phyloP scores from a whole-genome alignment of 805 yeast genomes.

The Cyberlindnera xishuangbannaensis region DNA sequence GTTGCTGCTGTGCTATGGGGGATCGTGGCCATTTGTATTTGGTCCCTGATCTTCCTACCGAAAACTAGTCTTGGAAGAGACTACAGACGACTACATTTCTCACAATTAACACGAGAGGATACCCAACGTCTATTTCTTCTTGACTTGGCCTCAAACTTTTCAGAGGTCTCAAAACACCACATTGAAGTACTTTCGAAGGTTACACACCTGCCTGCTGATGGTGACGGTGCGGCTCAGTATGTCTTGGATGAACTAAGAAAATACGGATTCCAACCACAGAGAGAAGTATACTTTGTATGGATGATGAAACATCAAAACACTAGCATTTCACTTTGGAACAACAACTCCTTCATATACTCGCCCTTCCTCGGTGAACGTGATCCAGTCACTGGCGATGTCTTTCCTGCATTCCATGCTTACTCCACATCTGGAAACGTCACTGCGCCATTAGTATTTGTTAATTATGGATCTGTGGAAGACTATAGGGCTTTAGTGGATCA shows the following conservation, averaged over 20 bases:
- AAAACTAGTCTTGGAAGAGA: slow-evolving; percentile 81
- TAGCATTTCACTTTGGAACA: slow-evolving; percentile 30
- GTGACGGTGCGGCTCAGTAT: slow-evolving; percentile 38
- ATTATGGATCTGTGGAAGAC: slow-evolving; percentile 55
- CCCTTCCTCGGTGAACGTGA: slow-evolving; percentile 45
- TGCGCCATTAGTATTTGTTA: slow-evolving; percentile 50
- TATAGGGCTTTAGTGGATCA: slow-evolving; percentile 36
- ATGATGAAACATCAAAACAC: slow-evolving; percentile 46
- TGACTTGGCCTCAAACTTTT: slow-evolving; percentile 31
- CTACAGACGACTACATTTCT: slow-evolving; percentile 66
- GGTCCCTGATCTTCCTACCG: slow-evolving; percentile 72
- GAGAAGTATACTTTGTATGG: slow-evolving; percentile 54
- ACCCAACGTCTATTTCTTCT: slow-evolving; percentile 55
- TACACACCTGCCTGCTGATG: slow-evolving; percentile 24
- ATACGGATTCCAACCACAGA: slow-evolving; percentile 43
- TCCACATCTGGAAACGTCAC: slow-evolving; percentile 59
- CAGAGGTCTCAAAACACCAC: slow-evolving; percentile 29
- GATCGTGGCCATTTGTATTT: slow-evolving; percentile 25
- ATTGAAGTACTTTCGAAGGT: slow-evolving; percentile 18
- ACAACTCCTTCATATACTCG: slow-evolving; percentile 34
- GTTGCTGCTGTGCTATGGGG: slow-evolving; percentile 23
- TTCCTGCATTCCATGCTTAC: slow-evolving; percentile 56
- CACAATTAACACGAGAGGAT: slow-evolving; percentile 60
- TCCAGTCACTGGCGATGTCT: slow-evolving; percentile 41
- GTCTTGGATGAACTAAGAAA: slow-evolving; percentile 44